These are phyloP conservation scores for Tremella mesenterica DNA, from an alignment of 768 basidiomycete species.

Conservation along the genomic window DNA sequence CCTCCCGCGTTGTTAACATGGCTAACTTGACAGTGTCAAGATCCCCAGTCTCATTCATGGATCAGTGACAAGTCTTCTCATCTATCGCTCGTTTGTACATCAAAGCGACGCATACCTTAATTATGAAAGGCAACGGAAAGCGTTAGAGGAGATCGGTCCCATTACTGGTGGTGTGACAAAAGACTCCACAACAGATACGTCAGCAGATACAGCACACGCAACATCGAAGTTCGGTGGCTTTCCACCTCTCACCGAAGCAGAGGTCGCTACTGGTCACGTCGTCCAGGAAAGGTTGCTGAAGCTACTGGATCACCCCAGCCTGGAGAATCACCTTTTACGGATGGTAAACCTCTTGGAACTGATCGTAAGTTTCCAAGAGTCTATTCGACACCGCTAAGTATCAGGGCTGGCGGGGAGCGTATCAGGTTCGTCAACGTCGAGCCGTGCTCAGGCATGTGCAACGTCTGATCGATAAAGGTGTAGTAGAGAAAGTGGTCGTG, in stretches of 20 bases:
- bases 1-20: not conserved
- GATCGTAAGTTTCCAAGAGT: conserved; percentile 14
- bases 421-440: conserved; percentile 15
- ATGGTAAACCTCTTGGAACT: conserved; percentile 15
- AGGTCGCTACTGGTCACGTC: conserved; percentile 27
- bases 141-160: not conserved
- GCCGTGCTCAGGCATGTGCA: conserved; percentile 18
- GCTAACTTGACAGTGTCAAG: conserved; percentile 24
- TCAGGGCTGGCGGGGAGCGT: conserved; percentile 24
- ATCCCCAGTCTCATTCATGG: conserved; percentile 22
- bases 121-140: conserved; percentile 6
- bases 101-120: conserved; percentile 25
- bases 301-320: conserved; percentile 27
- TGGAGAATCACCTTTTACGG: conserved; percentile 30
- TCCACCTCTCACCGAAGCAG: conserved; percentile 17
- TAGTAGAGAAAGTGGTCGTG: conserved; percentile 25
- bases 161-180: too few relatives aligned
- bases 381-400: not conserved
- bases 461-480: conserved; percentile 16
- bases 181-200: not conserved
- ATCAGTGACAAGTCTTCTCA: conserved; percentile 25
- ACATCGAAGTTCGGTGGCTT: conserved; percentile 9
- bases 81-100: conserved; percentile 28
- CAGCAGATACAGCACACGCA: conserved; percentile 5
- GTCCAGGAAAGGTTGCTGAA: conserved; percentile 26